Evolutionary conservation across 331 rosid genomes (phyloP), one percentile per base, ranked within the genome.

Genomic region (Cucumis variabilis): DNA sequence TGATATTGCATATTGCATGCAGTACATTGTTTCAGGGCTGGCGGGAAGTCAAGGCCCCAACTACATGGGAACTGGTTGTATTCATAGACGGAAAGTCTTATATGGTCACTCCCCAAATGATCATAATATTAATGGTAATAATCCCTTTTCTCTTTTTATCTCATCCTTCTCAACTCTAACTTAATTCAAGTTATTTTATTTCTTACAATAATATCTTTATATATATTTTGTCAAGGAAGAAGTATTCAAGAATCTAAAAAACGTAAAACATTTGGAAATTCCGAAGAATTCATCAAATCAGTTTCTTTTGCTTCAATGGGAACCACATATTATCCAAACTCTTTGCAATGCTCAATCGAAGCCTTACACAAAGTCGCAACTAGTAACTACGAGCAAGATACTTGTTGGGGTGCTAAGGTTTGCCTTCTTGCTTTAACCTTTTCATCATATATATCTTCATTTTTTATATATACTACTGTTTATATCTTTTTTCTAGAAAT

Each of bases 31-130:
- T 77, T 23, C 23, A 0, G 83, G 83, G n/a, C 13, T 77, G 0
- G 83, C 83, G 3, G 83, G 83, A n/a, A 48, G 20, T 24, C 83
- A 77, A 48, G 83, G 83, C 1, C 83, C 83, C 1, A n/a, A 21
- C n/a, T 77, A 77, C 23, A 77, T 77, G 65, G 83, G 83, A 48
- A 77, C 83, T 0, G 83, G 83, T 13, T 77, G 83, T 77, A 50
- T 77, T 14, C 83, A 77, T 77, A 48, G 83, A 77, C 63, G 83
- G 50, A 77, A 77, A 24, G 83, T 77, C 13, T 46, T 77, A 7
- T 77, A 77, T 77, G 83, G 63, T 7, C 83, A n/a, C 2, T 77
- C 27, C 24, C 83, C 83, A 48, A 50, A 77, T 24, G 41, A 48
- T 5, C 0, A 11, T 20, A 25, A 51, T 13, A 50, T 48, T 77